A percentile compares a stretch with the other conserved stretches of the same genome.
These are phyloP conservation scores for Leccinellum luteum DNA, from an alignment of 768 basidiomycete genomes.

Conservation along the genomic window DNA sequence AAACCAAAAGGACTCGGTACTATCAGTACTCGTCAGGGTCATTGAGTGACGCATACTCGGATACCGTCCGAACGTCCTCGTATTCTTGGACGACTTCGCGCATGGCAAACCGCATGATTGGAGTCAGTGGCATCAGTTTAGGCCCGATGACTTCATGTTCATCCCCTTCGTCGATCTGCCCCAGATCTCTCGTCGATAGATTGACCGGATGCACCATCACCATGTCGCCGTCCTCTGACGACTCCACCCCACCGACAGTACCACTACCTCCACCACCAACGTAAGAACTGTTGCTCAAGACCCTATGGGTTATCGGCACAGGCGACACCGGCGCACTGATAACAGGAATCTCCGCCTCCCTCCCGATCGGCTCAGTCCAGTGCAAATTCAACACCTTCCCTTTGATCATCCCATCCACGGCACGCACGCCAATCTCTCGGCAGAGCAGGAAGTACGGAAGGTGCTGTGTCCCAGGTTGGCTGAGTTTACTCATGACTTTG, in stretches of 20 bases:
- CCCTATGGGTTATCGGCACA: conserved; percentile 24
- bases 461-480: conserved; percentile 58
- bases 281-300: conserved; percentile 29
- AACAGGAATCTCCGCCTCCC: conserved; percentile 40
- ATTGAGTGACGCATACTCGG: conserved; percentile 72
- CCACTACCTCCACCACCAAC: conserved; percentile 36
- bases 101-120: conserved; percentile 85
- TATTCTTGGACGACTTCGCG: conserved; percentile 80
- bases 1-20: neutral
- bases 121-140: conserved; percentile 71
- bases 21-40: conserved; percentile 70
- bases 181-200: conserved; percentile 41
- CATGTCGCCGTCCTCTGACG: conserved; percentile 49
- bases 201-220: conserved; percentile 38
- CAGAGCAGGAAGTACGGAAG: conserved; percentile 81
- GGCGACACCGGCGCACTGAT: conserved; percentile 29
- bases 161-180: conserved; percentile 48
- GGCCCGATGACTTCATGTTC: conserved; percentile 65
- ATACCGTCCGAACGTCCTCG: conserved; percentile 69
- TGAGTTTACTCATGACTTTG: conserved; percentile 77
- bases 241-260: conserved; percentile 36
- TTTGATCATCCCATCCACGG: conserved; percentile 83
- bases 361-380: conserved; percentile 71
- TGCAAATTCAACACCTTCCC: conserved; percentile 71
- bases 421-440: conserved; percentile 77